phyloP scores from a whole-genome alignment of 768 basidiomycete species.

The Postia placenta region DNA sequence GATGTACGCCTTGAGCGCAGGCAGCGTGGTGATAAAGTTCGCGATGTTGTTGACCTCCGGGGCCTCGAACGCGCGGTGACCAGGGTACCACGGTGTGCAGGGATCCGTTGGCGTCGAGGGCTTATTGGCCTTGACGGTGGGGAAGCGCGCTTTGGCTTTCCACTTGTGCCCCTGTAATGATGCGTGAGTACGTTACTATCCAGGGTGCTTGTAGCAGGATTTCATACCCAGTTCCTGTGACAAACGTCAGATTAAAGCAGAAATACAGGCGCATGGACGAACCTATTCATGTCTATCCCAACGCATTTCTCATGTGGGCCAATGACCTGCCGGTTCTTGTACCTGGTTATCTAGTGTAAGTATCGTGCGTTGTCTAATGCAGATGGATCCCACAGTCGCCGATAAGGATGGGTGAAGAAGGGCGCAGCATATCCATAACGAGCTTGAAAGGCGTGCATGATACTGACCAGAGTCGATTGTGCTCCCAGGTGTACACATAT shows the following conservation, averaged over 20 bases:
- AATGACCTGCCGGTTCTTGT: slow-evolving; percentile 63
- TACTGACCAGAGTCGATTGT: slow-evolving; percentile 56
- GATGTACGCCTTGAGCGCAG: slow-evolving; percentile 56
- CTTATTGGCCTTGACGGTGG: slow-evolving; percentile 11
- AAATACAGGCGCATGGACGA: slow-evolving; percentile 4
- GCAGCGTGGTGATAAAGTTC: slow-evolving; percentile 51
- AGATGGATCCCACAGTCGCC: too few species aligned
- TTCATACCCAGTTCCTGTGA: slow-evolving; percentile 56
- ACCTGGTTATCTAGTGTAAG: too few species aligned
- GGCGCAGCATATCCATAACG: too few species aligned
- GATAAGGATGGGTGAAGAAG: too few species aligned
- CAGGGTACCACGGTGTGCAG: slow-evolving; percentile 76
- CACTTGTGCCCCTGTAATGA: slow-evolving; percentile 65
- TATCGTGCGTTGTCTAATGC: too few species aligned
- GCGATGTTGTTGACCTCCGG: slow-evolving; percentile 73
- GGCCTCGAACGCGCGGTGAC: slow-evolving; percentile 67
- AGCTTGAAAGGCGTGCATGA: too few species aligned
- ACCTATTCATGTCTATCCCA: slow-evolving; percentile 80
- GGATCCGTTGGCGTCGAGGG: slow-evolving; percentile 34
- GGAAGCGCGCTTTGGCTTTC: slow-evolving; percentile 32
- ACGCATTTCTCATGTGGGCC: slow-evolving; percentile 45
- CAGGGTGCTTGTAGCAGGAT: neutral
- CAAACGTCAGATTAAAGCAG: slow-evolving; percentile 2
- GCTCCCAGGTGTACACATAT: slow-evolving; percentile 69
- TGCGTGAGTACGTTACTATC: neutral